phyloP scores from a whole-genome alignment of 805 yeast species.

The Candida vartiovaarae region DNA sequence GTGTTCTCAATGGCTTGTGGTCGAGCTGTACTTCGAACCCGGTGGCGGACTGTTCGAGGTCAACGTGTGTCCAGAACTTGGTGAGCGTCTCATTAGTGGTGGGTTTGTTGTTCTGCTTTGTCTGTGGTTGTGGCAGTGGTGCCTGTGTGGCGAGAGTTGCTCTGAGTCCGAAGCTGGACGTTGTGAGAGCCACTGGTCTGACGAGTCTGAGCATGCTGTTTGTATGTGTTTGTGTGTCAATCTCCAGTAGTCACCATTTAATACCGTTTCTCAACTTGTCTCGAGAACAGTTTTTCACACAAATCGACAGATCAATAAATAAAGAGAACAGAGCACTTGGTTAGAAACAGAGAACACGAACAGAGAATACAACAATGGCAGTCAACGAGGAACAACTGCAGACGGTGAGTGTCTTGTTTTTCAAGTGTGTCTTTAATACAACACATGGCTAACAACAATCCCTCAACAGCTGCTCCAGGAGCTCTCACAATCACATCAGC shows the following conservation, averaged over 20 bases:
- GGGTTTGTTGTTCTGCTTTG: slow-evolving; percentile 25
- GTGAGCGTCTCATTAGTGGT: slow-evolving; percentile 44
- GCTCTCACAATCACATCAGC: slow-evolving; percentile 28
- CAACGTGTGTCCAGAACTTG: slow-evolving; percentile 79
- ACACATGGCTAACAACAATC: not conserved
- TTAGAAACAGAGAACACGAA: not conserved
- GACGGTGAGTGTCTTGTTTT: slow-evolving; percentile 20
- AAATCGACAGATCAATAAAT: too few relatives aligned
- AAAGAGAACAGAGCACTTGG: too few relatives aligned
- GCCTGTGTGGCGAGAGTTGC: slow-evolving; percentile 2
- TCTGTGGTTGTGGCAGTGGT: slow-evolving; percentile 17
- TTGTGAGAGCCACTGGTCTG: too few relatives aligned
- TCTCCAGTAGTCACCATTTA: too few relatives aligned
- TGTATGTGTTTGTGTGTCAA: too few relatives aligned
- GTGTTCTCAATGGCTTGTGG: slow-evolving; percentile 73
- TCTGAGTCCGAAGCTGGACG: too few relatives aligned
- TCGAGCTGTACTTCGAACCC: slow-evolving; percentile 58
- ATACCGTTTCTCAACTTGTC: too few relatives aligned
- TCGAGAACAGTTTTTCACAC: too few relatives aligned
- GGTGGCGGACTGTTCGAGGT: slow-evolving; percentile 24
- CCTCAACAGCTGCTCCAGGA: slow-evolving; percentile 42
- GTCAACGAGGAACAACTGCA: slow-evolving; percentile 41
- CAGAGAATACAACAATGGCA: slow-evolving; percentile 26
- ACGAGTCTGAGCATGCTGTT: too few relatives aligned
- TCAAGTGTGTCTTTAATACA: not conserved